Evolutionary conservation across 805 yeast genomes (phyloP).

Genomic region (Spathaspora hagerdaliae): DNA sequence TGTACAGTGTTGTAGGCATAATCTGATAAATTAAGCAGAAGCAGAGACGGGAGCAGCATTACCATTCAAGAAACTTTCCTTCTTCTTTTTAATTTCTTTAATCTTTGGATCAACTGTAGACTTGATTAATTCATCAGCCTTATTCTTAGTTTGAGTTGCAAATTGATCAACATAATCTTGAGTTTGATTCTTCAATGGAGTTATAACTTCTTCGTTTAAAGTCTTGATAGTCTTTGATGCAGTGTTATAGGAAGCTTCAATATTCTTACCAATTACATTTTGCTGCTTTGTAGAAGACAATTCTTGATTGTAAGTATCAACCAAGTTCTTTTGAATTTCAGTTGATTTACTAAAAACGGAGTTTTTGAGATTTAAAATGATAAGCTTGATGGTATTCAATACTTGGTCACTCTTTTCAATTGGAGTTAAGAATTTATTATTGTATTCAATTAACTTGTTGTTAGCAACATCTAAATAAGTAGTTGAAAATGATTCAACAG

Average conservation of each 20-base stretch:
- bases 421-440: conserved; percentile 7
- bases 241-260: conserved; percentile 32
- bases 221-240: conserved; percentile 27
- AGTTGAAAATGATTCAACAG: conserved; percentile 2
- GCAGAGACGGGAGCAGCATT: conserved; percentile 17
- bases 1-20: too few species aligned
- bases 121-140: conserved; percentile 27
- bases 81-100: conserved; percentile 8
- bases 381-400: conserved; percentile 15
- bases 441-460: conserved; percentile 3
- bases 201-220: conserved; percentile 32
- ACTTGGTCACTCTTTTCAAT: conserved; percentile 7
- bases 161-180: conserved; percentile 35
- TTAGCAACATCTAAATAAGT: conserved; percentile 4
- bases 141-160: conserved; percentile 29
- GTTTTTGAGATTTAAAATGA: conserved; percentile 16
- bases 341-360: conserved; percentile 10
- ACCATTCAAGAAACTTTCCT: conserved; percentile 10
- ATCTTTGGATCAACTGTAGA: conserved; percentile 10
- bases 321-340: conserved; percentile 20
- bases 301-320: conserved; percentile 32
- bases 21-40: conserved; percentile 15
- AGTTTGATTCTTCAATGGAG: conserved; percentile 37
- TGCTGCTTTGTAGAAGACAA: conserved; percentile 19
- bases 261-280: conserved; percentile 27